These are phyloP conservation scores for Phytopythium ostracodes DNA, from an alignment of 352 stramenopile genomes.

Conservation along the genomic window DNA sequence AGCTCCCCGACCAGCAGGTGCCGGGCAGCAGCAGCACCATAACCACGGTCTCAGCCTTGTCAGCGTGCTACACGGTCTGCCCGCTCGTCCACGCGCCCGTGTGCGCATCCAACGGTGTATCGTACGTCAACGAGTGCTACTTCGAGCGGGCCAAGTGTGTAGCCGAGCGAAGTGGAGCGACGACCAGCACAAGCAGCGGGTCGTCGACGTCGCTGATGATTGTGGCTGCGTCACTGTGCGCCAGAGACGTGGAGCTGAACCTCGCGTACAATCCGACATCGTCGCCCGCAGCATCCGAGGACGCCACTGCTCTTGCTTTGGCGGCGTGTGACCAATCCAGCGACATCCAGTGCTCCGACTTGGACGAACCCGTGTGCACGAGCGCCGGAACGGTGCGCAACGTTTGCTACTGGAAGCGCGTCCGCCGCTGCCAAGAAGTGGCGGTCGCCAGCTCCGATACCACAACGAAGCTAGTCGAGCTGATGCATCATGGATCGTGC, in stretches of 20 bases:
- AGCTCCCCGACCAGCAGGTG: constrained; percentile 8
- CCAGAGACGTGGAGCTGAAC: constrained; percentile 21
- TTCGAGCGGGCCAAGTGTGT: constrained; percentile 42
- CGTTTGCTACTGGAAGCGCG: constrained; percentile 31
- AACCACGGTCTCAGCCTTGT: constrained; percentile 1
- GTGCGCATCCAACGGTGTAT: constrained; percentile 37
- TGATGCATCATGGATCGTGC: constrained; percentile 28
- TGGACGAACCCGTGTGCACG: constrained; percentile 50
- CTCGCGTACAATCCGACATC: constrained; percentile 26
- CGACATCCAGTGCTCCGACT: constrained; percentile 29
- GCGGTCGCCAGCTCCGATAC: no score
- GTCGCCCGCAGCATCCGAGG: neutral
- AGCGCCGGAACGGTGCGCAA: constrained; percentile 43
- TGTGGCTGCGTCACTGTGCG: constrained; percentile 21
- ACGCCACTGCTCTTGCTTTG: neutral
- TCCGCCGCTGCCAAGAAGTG: constrained; percentile 23
- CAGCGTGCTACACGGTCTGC: constrained; percentile 25
- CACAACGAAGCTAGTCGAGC: no score
- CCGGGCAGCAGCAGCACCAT: neutral
- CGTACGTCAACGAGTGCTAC: constrained; percentile 53
- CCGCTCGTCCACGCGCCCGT: constrained; percentile 35
- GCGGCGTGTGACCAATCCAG: neutral
- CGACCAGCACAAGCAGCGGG: no score
- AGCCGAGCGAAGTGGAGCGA: no score
- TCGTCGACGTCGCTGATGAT: constrained; percentile 18